Evolutionary conservation across 371 early-diverging fungal species (phyloP), one percentile per base, ranked within the genome.

Genomic region (Mucor mucedo): DNA sequence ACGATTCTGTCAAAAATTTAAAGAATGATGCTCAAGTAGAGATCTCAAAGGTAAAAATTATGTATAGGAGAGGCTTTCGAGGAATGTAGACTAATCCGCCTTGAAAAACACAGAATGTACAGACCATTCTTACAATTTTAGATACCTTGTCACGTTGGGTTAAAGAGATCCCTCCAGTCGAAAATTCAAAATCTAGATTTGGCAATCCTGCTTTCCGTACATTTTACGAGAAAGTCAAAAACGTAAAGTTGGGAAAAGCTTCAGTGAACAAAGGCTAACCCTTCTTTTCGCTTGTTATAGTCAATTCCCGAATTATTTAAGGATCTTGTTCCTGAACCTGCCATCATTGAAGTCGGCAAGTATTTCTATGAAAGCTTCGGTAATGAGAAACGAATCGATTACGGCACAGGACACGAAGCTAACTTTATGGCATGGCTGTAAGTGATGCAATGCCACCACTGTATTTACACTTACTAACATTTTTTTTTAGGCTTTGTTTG

Each of bases 371-470:
- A 93, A 65, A 89, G 91, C 58, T 99, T 98, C 87, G 99, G 99
- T 27, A 94, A 98, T 74, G 79, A 85, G n/a, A 89, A 85, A 42
- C 87, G 99, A 60, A 92, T 99, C 33, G 99, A 99, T 81, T 99
- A 99, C 79, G 99, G 99, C 30, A 97, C 97, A 21, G 99, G 99
- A 2, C 99, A 99, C 69, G 99, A 99, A 84, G 89, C 97, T 8
- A 94, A 94, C 62, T 99, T 99, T 66, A 77, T 98, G 38, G 91
- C 91, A 28, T 99, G 93, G 82, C 79, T 99, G 70, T 92, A 89
- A 76, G 82, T 72, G 14, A 29, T 16, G 35, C 6, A 10, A 28
- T 21, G 2, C n/a, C 30, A 45, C n/a, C 47, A 45, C 47, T 39
- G 1, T 27, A 10, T 10, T 33, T 16, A 13, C 3, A 28, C 8